These are phyloP conservation scores for Phytophthora boehmeriae DNA, from an alignment of 352 stramenopile species.

Conservation along the genomic window DNA sequence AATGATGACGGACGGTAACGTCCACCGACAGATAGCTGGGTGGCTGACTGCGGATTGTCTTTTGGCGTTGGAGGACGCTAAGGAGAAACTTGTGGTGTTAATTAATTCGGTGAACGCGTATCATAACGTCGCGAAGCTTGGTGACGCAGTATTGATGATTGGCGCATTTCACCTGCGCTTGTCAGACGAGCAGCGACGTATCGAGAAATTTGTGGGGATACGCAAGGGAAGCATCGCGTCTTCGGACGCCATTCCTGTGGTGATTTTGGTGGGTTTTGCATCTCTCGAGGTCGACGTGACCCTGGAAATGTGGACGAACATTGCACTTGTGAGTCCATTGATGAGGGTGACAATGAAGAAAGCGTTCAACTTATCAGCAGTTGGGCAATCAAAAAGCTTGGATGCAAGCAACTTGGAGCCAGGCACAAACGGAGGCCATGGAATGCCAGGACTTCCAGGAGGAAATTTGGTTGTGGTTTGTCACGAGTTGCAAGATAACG, in stretches of 20 bases:
- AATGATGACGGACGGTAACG: neutral
- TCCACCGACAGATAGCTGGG: neutral
- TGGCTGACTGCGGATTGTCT: slow-evolving; percentile 14
- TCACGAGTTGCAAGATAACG: slow-evolving; percentile 2
- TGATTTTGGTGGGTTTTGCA: slow-evolving; percentile 19
- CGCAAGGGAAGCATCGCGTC: neutral
- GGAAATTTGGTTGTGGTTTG: slow-evolving; percentile 18
- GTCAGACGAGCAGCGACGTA: slow-evolving; percentile 7
- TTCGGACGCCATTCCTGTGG: slow-evolving; percentile 2
- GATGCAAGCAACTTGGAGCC: neutral
- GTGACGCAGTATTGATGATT: slow-evolving; percentile 4
- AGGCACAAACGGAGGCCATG: slow-evolving; percentile 7
- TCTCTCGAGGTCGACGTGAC: slow-evolving; percentile 16
- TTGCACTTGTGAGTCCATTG: slow-evolving; percentile 13
- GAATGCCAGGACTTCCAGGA: slow-evolving; percentile 16
- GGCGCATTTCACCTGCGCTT: slow-evolving; percentile 13
- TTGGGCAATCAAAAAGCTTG: neutral
- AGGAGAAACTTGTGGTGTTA: slow-evolving; percentile 11
- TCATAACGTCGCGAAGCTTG: neutral
- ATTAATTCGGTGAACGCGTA: slow-evolving; percentile 9
- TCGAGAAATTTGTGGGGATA: slow-evolving; percentile 22
- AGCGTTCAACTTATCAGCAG: slow-evolving; percentile 13
- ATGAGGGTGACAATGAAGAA: slow-evolving; percentile 2
- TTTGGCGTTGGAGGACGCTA: slow-evolving; percentile 8
- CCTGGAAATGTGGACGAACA: slow-evolving; percentile 15